Evolutionary conservation across 768 basidiomycete species (phyloP).

Genomic region (Fibroporia radiculosa): DNA sequence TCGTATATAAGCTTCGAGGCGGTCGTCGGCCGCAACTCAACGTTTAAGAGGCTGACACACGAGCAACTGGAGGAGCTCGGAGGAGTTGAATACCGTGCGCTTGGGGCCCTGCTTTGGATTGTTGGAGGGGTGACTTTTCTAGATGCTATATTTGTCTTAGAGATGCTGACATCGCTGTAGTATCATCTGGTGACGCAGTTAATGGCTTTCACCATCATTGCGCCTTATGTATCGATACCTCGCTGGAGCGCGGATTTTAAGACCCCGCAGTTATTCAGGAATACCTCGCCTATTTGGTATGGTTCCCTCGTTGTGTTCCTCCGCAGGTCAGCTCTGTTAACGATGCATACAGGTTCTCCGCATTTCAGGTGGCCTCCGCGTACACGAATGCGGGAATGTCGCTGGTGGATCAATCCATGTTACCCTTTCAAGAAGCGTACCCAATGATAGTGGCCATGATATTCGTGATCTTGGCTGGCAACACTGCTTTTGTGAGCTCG

Average conservation of each 20-base stretch:
- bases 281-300: conserved; percentile 61
- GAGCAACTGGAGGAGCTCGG: conserved; percentile 90
- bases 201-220: conserved; percentile 62
- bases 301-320: not conserved
- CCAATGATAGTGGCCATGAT: conserved; percentile 68
- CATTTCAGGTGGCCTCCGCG: conserved; percentile 79
- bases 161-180: conserved; percentile 31
- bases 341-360: conserved; percentile 56
- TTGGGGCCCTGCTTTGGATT: conserved; percentile 77
- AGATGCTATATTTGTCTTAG: not conserved
- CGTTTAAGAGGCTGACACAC: conserved; percentile 57
- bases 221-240: conserved; percentile 64
- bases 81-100: conserved; percentile 85
- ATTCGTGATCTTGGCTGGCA: conserved; percentile 81
- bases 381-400: conserved; percentile 89
- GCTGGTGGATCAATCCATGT: conserved; percentile 82
- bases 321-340: conserved; percentile 1
- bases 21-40: conserved; percentile 75
- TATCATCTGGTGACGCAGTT: conserved; percentile 75
- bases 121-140: conserved; percentile 55
- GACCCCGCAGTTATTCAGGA: conserved; percentile 48
- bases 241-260: conserved; percentile 57
- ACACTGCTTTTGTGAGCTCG: conserved; percentile 82
- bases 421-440: conserved; percentile 85
- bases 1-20: conserved; percentile 86